Conservation (phyloP, 129 eudicot genomes). For the Saposhnikovia divaricata region DNA sequence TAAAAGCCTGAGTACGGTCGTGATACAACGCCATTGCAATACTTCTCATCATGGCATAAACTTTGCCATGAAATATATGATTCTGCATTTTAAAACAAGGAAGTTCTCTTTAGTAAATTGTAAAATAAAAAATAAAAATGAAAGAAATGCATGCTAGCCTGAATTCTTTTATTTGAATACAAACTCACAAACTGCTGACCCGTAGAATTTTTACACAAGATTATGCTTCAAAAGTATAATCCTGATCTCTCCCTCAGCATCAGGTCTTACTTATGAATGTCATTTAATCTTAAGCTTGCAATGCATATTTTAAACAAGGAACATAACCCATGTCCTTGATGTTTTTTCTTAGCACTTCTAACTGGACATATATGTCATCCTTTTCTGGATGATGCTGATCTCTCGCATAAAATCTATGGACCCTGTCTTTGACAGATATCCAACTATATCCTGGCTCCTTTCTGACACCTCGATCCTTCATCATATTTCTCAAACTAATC, state of each 20-base stretch:
- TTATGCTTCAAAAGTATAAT: background rate
- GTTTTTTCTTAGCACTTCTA: conserved; percentile 15
- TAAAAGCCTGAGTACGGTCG: background rate
- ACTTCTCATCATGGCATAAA: background rate
- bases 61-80: background rate
- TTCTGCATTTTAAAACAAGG: conserved; percentile 2
- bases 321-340: conserved; percentile 24
- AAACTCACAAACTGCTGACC: background rate
- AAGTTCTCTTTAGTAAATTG: background rate
- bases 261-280: background rate
- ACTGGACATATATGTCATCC: conserved; percentile 15
- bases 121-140: background rate
- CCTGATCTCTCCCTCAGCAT: background rate
- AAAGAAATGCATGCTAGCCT: background rate
- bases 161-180: background rate
- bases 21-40: background rate
- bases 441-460: conserved; percentile 31
- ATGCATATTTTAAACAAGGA: conserved; percentile 19
- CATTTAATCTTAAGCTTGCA: conserved; percentile 12
- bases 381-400: conserved; percentile 23
- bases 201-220: background rate
- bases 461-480: conserved; percentile 24
- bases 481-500: conserved; percentile 22
- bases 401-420: conserved; percentile 20
- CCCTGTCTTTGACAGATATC: conserved; percentile 19